Base-by-base conservation (phyloP, 441 rosid species). In the Erodium moschatum region DNA sequence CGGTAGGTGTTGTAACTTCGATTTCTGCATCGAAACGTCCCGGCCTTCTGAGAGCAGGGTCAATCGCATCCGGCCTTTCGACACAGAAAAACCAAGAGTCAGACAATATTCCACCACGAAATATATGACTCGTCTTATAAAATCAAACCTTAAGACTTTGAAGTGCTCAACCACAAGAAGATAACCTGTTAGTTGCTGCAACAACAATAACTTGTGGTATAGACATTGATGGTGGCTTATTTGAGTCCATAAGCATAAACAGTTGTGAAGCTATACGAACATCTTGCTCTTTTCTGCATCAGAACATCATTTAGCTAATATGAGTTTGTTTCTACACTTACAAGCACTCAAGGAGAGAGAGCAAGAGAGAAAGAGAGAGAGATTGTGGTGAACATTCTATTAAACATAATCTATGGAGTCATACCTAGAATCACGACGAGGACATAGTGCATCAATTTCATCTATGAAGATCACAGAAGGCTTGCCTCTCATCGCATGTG, bases 111-210 rank as follows among this genome's bases (percentile, higher is more conserved):
- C 64, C n/a, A 20, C 9, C 31, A 21, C 31, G 1, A 13, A 21
- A 60, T 1, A 19, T 21, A 20, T 21, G 20, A 60, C 64, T 60
- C 10, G 20, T 21, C 64, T 20, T 10, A 60, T 10, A 60, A 6
- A 50, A n/a, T 3, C 52, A 68, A 21, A 3, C 27, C 27, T 33
- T 24, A 24, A 24, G 35, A 19, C 69, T 54, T 62, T 31, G 40
- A 6, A 65, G 69, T 69, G 67, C 56, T 24, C 42, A 5, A 62
- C 66, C 66, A 65, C 50, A 19, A 54, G 44, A 60, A 72, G 15
- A 69, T 33, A 76, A 92, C 98, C 96, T 90, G 78, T 93, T 93
- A 27, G 97, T 91, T 63, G 98, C 88, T 72, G 98, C 95, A 69
- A 93, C 92, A 70, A 93, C 89, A 27, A 85, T 86, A 44, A 89